These are phyloP conservation scores for Candida tibetensis DNA, from an alignment of 805 yeast genomes.

Conservation along the genomic window DNA sequence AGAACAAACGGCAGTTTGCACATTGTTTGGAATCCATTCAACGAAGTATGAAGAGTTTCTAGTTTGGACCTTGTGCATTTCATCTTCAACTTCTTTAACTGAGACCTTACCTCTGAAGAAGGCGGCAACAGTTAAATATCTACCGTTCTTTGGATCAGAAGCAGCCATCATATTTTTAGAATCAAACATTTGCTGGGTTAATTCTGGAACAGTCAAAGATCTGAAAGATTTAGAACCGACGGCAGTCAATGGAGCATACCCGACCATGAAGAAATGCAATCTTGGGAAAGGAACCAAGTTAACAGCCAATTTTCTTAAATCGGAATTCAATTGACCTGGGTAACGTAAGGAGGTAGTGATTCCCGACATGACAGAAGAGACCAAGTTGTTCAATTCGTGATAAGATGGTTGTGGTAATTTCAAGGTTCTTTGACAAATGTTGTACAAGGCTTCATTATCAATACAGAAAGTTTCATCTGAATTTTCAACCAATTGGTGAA, in stretches of 20 bases:
- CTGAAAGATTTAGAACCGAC: conserved; percentile 79
- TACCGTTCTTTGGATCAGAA: conserved; percentile 84
- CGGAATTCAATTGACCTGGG: conserved; percentile 94
- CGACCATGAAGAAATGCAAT: conserved; percentile 92
- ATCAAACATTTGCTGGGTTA: conserved; percentile 92
- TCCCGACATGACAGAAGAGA: conserved; percentile 92
- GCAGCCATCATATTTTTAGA: conserved; percentile 96
- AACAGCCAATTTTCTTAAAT: conserved; percentile 88
- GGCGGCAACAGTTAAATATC: conserved; percentile 90
- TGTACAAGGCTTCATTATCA: conserved; percentile 90
- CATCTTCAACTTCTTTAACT: conserved; percentile 91
- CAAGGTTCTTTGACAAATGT: conserved; percentile 83
- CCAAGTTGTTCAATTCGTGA: conserved; percentile 75
- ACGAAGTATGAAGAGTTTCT: conserved; percentile 82
- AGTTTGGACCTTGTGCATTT: conserved; percentile 79
- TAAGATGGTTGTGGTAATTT: conserved; percentile 78
- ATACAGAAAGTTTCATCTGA: conserved; percentile 94
- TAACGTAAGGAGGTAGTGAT: conserved; percentile 90
- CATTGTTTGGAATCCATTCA: conserved; percentile 95
- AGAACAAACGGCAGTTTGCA: conserved; percentile 89
- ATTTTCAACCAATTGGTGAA: conserved; percentile 87
- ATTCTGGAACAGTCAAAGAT: conserved; percentile 82
- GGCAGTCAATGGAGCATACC: conserved; percentile 88
- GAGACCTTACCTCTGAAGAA: conserved; percentile 93
- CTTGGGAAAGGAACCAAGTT: conserved; percentile 94